A percentile compares a stretch with the other conserved stretches of the same genome.
Evolutionary conservation across 1,284 basidiomycete genomes (phyloP).

Genomic region (Trichosporon faecale): DNA sequence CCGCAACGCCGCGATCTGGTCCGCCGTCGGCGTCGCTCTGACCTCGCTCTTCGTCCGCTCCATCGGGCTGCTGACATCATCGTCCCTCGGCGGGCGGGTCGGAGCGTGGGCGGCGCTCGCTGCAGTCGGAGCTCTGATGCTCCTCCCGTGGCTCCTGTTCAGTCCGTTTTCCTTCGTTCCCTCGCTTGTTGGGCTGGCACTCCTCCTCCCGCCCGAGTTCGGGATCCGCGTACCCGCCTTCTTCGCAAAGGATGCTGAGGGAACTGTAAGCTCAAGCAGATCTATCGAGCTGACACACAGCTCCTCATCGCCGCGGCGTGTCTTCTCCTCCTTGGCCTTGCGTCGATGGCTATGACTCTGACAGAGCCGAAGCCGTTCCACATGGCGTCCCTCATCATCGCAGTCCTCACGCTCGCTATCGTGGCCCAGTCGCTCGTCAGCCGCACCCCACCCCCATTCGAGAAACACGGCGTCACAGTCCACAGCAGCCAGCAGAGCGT

Average conservation of each 20-base stretch:
- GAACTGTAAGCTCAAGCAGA: neutral
- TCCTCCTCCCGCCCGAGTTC: neutral
- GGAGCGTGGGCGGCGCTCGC: neutral
- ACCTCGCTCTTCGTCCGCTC: neutral
- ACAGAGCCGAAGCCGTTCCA: neutral
- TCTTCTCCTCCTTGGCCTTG: neutral
- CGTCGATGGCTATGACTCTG: neutral
- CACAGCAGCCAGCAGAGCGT: conserved; percentile 57
- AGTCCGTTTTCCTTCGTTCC: neutral
- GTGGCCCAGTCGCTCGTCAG: neutral
- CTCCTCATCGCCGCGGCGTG: neutral
- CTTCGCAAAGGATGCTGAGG: neutral
- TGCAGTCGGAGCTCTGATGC: neutral
- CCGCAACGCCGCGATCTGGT: neutral
- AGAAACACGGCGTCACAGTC: conserved; percentile 2
- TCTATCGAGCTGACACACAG: neutral
- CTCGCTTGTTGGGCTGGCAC: neutral
- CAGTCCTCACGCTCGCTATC: neutral
- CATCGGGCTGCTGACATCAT: neutral
- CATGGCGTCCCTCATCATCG: neutral
- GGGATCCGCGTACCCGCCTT: neutral
- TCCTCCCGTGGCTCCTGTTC: neutral
- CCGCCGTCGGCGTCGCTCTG: neutral
- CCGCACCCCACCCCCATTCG: conserved; percentile 1
- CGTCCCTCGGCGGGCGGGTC: neutral